phyloP scores from a whole-genome alignment of 176 grass and related monocot genomes.

The Secale cereale region DNA sequence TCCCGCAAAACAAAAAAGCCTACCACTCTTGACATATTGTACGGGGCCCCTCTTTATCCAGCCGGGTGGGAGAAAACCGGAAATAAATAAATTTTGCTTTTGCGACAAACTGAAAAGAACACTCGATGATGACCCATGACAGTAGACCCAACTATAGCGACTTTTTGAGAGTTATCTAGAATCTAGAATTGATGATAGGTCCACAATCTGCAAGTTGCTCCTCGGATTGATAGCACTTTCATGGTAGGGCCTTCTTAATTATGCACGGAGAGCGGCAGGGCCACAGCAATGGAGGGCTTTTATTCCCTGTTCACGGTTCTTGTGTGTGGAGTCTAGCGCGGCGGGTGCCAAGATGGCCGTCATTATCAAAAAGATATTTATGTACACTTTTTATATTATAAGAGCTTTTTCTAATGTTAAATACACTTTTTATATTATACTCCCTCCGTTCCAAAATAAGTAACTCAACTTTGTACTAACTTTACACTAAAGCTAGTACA shows the following conservation, averaged over 20 bases:
- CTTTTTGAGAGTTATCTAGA: neutral
- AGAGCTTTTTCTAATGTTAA: too few species aligned
- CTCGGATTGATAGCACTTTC: neutral
- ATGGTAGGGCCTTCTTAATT: neutral
- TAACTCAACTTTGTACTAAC: too few species aligned
- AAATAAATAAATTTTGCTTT: neutral
- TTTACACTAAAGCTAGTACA: too few species aligned
- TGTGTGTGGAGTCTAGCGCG: neutral
- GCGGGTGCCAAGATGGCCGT: neutral
- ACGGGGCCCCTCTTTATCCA: neutral
- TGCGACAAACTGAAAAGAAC: neutral
- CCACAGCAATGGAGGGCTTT: neutral
- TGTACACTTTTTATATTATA: too few species aligned
- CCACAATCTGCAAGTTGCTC: neutral
- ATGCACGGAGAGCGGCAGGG: neutral
- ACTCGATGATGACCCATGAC: neutral
- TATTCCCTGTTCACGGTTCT: neutral
- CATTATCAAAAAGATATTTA: neutral
- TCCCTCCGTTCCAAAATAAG: too few species aligned
- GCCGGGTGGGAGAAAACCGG: too few species aligned
- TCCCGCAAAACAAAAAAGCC: too few species aligned
- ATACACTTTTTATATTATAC: too few species aligned
- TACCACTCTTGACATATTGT: neutral
- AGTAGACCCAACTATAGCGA: neutral
- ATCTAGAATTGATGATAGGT: neutral